Evolutionary conservation across 2,329 filamentous ascomycete genomes (phyloP).

Genomic region (Ceratocystis smalleyi): DNA sequence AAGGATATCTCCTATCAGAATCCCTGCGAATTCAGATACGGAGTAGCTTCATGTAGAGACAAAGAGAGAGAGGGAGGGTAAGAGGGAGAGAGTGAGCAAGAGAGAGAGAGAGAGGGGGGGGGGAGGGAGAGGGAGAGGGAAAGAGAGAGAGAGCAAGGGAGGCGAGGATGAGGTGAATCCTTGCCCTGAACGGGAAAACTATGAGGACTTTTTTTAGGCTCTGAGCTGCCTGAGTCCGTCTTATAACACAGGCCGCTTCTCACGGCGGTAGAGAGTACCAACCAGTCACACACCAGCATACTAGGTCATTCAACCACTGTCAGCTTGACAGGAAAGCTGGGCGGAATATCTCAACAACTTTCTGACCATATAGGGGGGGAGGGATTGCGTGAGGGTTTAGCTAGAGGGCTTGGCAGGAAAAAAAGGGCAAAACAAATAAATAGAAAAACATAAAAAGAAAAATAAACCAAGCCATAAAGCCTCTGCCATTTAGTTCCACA

Average conservation of each 20-base stretch:
- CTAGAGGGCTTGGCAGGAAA: background rate
- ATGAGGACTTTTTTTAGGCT: constrained; percentile 4
- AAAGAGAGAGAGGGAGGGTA: too few species aligned
- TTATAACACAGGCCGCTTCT: background rate
- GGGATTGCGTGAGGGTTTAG: background rate
- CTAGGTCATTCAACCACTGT: background rate
- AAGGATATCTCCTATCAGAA: constrained; percentile 1
- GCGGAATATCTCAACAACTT: background rate
- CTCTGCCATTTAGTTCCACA: background rate
- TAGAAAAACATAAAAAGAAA: background rate
- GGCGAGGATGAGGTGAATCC: background rate
- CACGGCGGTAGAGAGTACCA: background rate
- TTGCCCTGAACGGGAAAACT: background rate
- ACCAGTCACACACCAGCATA: background rate
- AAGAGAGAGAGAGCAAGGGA: background rate
- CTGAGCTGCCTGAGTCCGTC: background rate
- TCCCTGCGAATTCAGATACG: background rate
- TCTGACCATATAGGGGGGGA: background rate
- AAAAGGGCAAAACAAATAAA: background rate
- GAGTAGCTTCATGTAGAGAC: too few species aligned
- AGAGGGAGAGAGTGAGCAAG: too few species aligned
- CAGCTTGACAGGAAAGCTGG: background rate
- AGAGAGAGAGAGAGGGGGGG: too few species aligned
- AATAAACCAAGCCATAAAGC: background rate
- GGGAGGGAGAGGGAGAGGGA: too few species aligned